A percentile compares a stretch with the other conserved stretches of the same genome.
phyloP scores from a whole-genome alignment of 2,329 filamentous ascomycete genomes.

The Colletotrichum liaoningense region DNA sequence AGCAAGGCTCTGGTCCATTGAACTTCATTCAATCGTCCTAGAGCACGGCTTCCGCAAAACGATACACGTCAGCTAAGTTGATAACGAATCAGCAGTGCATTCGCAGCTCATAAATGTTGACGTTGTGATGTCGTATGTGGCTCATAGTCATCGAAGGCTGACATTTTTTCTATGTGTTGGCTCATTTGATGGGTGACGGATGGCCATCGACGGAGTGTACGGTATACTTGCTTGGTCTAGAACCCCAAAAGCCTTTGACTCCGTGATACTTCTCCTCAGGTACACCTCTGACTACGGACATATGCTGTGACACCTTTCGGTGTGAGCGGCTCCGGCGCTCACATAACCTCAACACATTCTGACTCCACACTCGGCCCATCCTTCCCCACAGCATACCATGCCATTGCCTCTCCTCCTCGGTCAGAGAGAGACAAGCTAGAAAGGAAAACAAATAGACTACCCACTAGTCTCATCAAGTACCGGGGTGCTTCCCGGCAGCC shows the following conservation, averaged over 20 bases:
- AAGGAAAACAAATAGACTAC: not conserved
- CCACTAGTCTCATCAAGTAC: not conserved
- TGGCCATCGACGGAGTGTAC: not conserved
- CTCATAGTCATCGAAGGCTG: not conserved
- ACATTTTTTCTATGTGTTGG: not conserved
- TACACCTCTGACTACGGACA: not conserved
- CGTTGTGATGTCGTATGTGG: not conserved
- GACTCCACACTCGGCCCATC: constrained; percentile 20
- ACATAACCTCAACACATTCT: constrained; percentile 14
- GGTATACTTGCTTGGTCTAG: not conserved
- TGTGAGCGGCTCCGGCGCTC: constrained; percentile 17
- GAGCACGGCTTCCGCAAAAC: not conserved
- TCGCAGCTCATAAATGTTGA: not conserved
- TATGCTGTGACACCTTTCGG: constrained; percentile 1
- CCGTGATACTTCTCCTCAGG: not conserved
- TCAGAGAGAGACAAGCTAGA: not conserved
- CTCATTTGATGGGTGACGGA: not conserved
- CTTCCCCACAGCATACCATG: not conserved
- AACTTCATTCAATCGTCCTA: not conserved
- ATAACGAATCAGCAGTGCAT: too few species aligned
- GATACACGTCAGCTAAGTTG: not conserved
- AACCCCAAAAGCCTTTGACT: not conserved
- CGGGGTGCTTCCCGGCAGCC: constrained; percentile 11
- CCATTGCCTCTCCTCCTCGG: not conserved
- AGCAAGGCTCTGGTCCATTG: not conserved